Evolutionary conservation across 2,329 filamentous ascomycete genomes (phyloP).

Genomic region (Paramyrothecium sp.): DNA sequence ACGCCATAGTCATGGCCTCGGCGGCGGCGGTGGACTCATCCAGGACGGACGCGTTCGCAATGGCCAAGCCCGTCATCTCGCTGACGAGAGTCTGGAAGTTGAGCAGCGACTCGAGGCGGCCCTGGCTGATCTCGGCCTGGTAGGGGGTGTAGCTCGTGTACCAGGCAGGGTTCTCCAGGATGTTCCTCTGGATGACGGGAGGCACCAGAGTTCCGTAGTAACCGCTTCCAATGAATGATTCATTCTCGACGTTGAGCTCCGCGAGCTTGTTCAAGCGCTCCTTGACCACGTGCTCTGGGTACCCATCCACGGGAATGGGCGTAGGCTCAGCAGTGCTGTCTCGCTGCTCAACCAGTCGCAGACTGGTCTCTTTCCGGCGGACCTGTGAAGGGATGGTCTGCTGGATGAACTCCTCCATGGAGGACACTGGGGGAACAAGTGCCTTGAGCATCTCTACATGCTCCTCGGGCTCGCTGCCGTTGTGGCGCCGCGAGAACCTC

Average conservation of each 20-base stretch:
- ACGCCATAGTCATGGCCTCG: conserved; percentile 88
- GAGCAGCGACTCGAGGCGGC: conserved; percentile 82
- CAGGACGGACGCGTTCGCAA: conserved; percentile 86
- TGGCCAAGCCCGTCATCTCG: conserved; percentile 81
- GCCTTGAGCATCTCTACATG: conserved; percentile 75
- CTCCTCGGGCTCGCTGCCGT: conserved; percentile 71
- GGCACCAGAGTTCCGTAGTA: conserved; percentile 86
- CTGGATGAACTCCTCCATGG: conserved; percentile 78
- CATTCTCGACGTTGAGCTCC: conserved; percentile 36
- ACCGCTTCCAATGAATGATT: conserved; percentile 80
- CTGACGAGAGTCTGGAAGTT: conserved; percentile 95
- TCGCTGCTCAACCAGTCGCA: conserved; percentile 26
- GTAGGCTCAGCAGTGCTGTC: conserved; percentile 18
- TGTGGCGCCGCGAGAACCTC: conserved; percentile 76
- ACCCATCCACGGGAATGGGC: conserved; percentile 18
- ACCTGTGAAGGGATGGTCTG: conserved; percentile 82
- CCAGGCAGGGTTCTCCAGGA: conserved; percentile 92
- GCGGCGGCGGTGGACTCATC: conserved; percentile 92
- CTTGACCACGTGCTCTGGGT: conserved; percentile 25
- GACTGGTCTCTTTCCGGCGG: conserved; percentile 19
- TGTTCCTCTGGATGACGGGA: conserved; percentile 87
- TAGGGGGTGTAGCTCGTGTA: conserved; percentile 98
- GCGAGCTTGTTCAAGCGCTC: conserved; percentile 58
- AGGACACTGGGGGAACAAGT: conserved; percentile 71
- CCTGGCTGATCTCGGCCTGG: conserved; percentile 96